phyloP scores from a whole-genome alignment of 192 early-diverging fungal species.

The Piromyces finnis region DNA sequence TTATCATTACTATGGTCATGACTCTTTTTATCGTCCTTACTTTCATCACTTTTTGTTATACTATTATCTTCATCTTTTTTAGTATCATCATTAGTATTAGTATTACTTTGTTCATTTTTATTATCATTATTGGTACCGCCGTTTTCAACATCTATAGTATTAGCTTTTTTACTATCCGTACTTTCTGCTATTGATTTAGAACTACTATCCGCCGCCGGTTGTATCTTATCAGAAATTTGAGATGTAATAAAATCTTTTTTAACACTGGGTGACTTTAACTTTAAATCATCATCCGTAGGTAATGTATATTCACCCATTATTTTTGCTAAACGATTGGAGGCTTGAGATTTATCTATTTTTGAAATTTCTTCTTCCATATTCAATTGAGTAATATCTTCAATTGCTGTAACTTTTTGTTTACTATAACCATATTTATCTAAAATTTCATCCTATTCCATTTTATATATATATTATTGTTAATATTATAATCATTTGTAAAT shows the following conservation, averaged over 20 bases:
- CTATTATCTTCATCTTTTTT: neutral
- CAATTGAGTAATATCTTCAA: slow-evolving; percentile 44
- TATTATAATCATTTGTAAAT: too few relatives aligned
- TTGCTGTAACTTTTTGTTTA: slow-evolving; percentile 18
- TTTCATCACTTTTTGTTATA: neutral
- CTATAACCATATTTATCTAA: slow-evolving; percentile 22
- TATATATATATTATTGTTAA: neutral
- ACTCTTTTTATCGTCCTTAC: neutral
- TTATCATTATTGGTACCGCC: too few relatives aligned
- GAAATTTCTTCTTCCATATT: slow-evolving; percentile 34
- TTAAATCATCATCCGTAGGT: slow-evolving; percentile 9
- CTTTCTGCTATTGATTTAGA: too few relatives aligned
- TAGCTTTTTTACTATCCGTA: too few relatives aligned
- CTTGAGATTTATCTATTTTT: neutral
- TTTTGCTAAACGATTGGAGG: neutral
- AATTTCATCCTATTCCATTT: neutral
- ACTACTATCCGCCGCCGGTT: too few relatives aligned
- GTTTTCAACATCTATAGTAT: too few relatives aligned
- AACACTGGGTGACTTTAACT: slow-evolving; percentile 8
- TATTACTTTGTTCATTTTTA: too few relatives aligned
- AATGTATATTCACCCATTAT: neutral
- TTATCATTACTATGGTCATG: neutral
- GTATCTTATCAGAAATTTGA: neutral
- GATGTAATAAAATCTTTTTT: slow-evolving; percentile 8
- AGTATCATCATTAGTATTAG: neutral